Evolutionary conservation across 1,284 basidiomycete genomes (phyloP), one percentile per base, ranked within the genome.

Genomic region (Ceratobasidium sp.): DNA sequence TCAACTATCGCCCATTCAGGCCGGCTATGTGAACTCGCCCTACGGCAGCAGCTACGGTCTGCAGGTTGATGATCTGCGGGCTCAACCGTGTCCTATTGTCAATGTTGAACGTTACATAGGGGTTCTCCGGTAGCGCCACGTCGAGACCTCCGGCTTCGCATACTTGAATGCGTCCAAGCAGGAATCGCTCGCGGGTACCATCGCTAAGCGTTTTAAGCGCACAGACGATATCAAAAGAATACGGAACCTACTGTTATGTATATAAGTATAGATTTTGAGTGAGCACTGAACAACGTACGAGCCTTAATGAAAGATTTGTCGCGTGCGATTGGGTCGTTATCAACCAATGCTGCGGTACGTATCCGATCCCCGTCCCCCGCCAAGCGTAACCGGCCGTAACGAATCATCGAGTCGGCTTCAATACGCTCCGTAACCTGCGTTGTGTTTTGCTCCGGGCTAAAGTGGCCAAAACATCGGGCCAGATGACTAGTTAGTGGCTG

Each of bases 81-180:
- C 46, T 48, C 17, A 48, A 17, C 10, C 46, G 46, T 17, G 10
- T 48, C 46, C 10, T 48, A 48, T 48, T 17, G 17, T 17, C 17
- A 17, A 48, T 48, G 46, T 48, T 48, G 46, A 48, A 48, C 17
- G 46, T 48, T 17, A 48, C 46, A 48, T 48, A 48, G 46, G 46
- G 46, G 46, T 48, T 48, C 46, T 48, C 17, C 12, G 46, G 46
- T 17, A 48, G 17, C 46, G 46, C 46, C 46, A 17, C 17, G 46
- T 48, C 46, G 17, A 48, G 46, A 17, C 46, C 46, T 48, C 17
- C 46, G 17, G 46, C 17, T 10, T 48, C 17, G 46, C 46, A 48
- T 50, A 59, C 69, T n/a, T 40, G 64, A 56, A 73, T 74, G 66
- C 26, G 54, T 88, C 94, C 83, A 82, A 97, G 97, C 96, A 84